Conservation (phyloP, 2,329 filamentous ascomycete species). For the Thielaviopsis euricoi region DNA sequence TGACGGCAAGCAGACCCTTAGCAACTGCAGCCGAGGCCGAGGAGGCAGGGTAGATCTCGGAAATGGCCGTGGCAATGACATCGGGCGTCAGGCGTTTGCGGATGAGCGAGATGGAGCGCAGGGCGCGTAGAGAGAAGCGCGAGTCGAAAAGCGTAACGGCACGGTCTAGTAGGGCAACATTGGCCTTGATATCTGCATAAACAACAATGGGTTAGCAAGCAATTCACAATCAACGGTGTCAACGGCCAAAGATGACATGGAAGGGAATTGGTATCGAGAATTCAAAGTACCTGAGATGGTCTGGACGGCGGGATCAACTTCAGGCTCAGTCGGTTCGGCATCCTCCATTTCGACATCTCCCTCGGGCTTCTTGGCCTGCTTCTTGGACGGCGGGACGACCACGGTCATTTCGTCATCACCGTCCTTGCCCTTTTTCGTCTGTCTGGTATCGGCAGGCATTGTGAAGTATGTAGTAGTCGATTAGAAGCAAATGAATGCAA, state of each 20-base stretch:
- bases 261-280: neutral
- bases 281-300: conserved; percentile 40
- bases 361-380: conserved; percentile 45
- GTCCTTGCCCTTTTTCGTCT: conserved; percentile 31
- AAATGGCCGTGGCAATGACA: conserved; percentile 64
- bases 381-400: conserved; percentile 59
- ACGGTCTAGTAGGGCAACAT: conserved; percentile 79
- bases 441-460: conserved; percentile 9
- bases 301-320: conserved; percentile 44
- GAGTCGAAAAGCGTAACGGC: conserved; percentile 88
- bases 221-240: neutral
- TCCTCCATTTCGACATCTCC: conserved; percentile 58
- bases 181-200: conserved; percentile 73
- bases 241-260: neutral
- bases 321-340: conserved; percentile 30
- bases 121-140: conserved; percentile 82
- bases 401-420: conserved; percentile 69
- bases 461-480: neutral
- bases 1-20: conserved; percentile 51
- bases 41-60: conserved; percentile 56
- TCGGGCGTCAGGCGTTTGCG: conserved; percentile 79
- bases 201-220: conserved; percentile 14
- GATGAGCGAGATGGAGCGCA: conserved; percentile 88
- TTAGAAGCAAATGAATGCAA: neutral
- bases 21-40: conserved; percentile 46